Percentiles rank a stretch among this genome's conserved stretches.
These are phyloP conservation scores for Delonix regia DNA, from an alignment of 306 rosid species.

Conservation along the genomic window DNA sequence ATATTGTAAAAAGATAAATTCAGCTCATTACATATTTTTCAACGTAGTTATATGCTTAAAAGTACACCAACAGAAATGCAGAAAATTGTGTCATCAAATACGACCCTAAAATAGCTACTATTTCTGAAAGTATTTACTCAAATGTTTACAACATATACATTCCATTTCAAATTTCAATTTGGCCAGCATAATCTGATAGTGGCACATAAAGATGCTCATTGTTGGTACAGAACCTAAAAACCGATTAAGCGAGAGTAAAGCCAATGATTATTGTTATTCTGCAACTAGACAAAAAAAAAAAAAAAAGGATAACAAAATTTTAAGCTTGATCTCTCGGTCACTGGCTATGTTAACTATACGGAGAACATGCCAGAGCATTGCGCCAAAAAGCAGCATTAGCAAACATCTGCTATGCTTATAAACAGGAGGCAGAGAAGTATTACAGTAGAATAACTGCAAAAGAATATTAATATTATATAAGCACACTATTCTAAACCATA, in stretches of 20 bases:
- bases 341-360: slow-evolving; percentile 19
- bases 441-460: slow-evolving; percentile 18
- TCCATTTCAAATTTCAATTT: slow-evolving; percentile 1
- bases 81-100: slow-evolving; percentile 22
- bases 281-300: slow-evolving; percentile 39
- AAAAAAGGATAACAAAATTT: slow-evolving; percentile 21
- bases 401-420: slow-evolving; percentile 16
- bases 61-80: slow-evolving; percentile 7
- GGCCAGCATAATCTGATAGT: slow-evolving; percentile 14
- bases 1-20: neutral
- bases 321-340: slow-evolving; percentile 14
- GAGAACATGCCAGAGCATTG: slow-evolving; percentile 13
- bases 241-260: slow-evolving; percentile 21
- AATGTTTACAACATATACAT: slow-evolving; percentile 31
- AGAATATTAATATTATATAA: slow-evolving; percentile 3
- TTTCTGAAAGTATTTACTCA: slow-evolving; percentile 27
- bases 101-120: neutral
- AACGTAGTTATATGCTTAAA: slow-evolving; percentile 15
- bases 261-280: slow-evolving; percentile 20
- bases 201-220: slow-evolving; percentile 15
- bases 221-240: slow-evolving; percentile 33
- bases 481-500: neutral
- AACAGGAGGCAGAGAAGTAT: slow-evolving; percentile 15
- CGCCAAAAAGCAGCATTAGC: slow-evolving; percentile 31
- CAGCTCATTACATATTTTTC: neutral